These are phyloP conservation scores for Cucumis melo DNA, from an alignment of 306 rosid genomes.

Conservation along the genomic window DNA sequence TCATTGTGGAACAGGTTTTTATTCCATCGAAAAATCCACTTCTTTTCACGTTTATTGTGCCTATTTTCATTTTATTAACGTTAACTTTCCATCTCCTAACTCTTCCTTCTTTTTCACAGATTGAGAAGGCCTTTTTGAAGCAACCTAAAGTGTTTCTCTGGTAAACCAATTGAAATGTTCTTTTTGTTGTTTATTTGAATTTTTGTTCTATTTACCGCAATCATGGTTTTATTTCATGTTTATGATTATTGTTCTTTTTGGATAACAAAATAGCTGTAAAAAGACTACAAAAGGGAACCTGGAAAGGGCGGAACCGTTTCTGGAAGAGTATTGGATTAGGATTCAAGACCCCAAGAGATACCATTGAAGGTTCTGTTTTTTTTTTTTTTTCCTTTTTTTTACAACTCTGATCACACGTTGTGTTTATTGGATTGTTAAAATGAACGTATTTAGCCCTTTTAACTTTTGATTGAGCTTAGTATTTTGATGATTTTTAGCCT, in stretches of 20 bases:
- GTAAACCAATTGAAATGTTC: slow-evolving; percentile 14
- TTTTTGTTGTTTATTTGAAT: neutral
- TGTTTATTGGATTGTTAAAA: neutral
- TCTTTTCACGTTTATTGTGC: neutral
- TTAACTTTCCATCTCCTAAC: neutral
- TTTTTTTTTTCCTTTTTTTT: too few species aligned
- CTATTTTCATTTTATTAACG: neutral
- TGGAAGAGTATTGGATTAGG: slow-evolving; percentile 70
- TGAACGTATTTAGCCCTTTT: neutral
- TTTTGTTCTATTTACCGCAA: neutral
- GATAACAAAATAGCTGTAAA: slow-evolving; percentile 33
- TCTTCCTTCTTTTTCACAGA: slow-evolving; percentile 14
- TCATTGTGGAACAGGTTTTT: slow-evolving; percentile 65
- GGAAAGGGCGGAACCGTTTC: slow-evolving; percentile 74
- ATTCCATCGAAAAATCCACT: neutral
- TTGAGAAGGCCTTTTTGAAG: slow-evolving; percentile 72
- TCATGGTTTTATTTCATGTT: neutral
- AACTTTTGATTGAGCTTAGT: neutral
- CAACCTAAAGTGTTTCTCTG: slow-evolving; percentile 61
- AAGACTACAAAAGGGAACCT: slow-evolving; percentile 63
- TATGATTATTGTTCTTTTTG: neutral
- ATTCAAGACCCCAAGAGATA: slow-evolving; percentile 81
- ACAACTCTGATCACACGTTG: neutral
- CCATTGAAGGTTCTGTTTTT: slow-evolving; percentile 41
- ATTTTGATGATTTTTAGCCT: neutral